Base-by-base conservation (phyloP, 108 stramenopile species). In the Mediolabrus comicus region DNA sequence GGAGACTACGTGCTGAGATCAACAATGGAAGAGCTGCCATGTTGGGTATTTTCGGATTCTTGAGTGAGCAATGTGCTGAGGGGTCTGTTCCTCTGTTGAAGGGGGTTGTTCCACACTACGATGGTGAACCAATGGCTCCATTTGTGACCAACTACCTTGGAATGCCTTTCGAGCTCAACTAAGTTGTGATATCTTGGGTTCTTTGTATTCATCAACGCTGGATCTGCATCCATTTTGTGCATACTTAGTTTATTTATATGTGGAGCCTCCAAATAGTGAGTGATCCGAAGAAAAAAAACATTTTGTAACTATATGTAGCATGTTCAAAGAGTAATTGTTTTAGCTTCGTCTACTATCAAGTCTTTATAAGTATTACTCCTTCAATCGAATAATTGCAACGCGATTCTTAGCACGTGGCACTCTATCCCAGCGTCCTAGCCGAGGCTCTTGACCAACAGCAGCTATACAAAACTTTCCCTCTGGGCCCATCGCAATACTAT, bases 391-490 rank as follows among this genome's bases (percentile, higher is more conserved):
- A 53, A 95, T 91, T 13, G 80, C 89, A 61, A 95, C 77, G 13
- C 94, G 81, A 80, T 95, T 92, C 72, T 92, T 95, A 16, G 89
- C 89, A 41, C 73, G 79, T 5, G 86, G 35, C 9, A 94, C 84
- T 64, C 88, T 82, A 73, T 90, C 83, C 94, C 94, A 97, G 31
- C 96, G 72, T 13, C 96, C 96, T 17, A 94, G 62, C 25, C 86
- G 79, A 25, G 88, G 96, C 69, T 97, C 96, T 71, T 91, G 89
- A 2, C 94, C 92, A 26, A 87, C 77, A 49, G 92, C 96, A 28
- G 76, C 91, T 56, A 91, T 88, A 46, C 82, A 87, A 69, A 92
- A 94, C 41, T 82, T 83, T 52, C 86, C 92, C 38, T 83, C 84
- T 14, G 90, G 88, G 31, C 89, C 92, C 36, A 94, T 64, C 1